These are phyloP conservation scores for Aspergillus caelatus DNA, from an alignment of 2,329 filamentous ascomycete species.

Conservation along the genomic window DNA sequence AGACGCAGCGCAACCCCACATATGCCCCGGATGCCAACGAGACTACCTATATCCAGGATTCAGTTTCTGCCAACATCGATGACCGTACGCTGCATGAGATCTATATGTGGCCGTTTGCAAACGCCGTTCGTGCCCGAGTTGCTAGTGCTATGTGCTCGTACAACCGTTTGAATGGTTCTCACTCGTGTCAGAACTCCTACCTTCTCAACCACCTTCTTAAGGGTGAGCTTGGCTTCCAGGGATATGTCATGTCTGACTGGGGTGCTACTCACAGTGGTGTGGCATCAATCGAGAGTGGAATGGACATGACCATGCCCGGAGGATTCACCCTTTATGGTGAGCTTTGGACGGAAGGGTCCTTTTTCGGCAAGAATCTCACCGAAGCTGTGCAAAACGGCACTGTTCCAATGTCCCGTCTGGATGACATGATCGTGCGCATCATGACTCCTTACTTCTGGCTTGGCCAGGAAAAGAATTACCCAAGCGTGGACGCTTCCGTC, in stretches of 20 bases:
- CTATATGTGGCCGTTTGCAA: constrained; percentile 77
- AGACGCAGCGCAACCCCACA: constrained; percentile 49
- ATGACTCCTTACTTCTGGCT: constrained; percentile 51
- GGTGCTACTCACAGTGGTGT: constrained; percentile 49
- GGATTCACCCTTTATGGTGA: neutral
- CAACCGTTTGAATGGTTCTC: constrained; percentile 50
- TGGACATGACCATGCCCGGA: constrained; percentile 61
- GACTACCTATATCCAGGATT: constrained; percentile 25
- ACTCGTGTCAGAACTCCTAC: constrained; percentile 52
- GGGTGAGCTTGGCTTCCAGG: constrained; percentile 54
- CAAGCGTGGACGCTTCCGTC: constrained; percentile 29
- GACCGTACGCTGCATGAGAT: constrained; percentile 75
- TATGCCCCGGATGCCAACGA: constrained; percentile 49
- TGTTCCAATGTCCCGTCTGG: constrained; percentile 42
- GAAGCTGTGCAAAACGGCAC: constrained; percentile 56
- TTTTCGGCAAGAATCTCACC: constrained; percentile 45
- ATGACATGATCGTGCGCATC: constrained; percentile 52
- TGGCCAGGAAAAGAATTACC: constrained; percentile 49
- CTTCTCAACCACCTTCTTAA: constrained; percentile 52
- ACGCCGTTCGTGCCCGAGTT: constrained; percentile 69
- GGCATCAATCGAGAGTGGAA: constrained; percentile 48
- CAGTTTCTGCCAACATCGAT: constrained; percentile 57
- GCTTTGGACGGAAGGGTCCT: constrained; percentile 3
- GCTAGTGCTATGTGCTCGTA: constrained; percentile 50
- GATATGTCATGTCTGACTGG: constrained; percentile 52